Evolutionary conservation across 225 moss, liverwort and hornwort genomes (phyloP).

Genomic region (Lunularia cruciata): DNA sequence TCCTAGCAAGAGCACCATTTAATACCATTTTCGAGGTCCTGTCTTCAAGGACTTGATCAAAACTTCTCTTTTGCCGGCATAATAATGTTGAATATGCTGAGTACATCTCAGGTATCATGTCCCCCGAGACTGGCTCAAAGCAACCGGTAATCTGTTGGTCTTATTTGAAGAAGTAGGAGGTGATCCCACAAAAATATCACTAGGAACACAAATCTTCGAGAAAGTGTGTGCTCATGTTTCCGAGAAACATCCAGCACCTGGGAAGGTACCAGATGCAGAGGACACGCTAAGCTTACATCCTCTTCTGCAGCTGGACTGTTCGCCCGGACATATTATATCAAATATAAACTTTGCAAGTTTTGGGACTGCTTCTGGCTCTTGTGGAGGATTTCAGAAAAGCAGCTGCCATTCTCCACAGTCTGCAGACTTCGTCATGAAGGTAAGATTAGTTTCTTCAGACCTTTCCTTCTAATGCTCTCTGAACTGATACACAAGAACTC

Average conservation of each 20-base stretch:
- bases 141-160: slow-evolving; percentile 71
- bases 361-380: slow-evolving; percentile 62
- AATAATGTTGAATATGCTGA: no score
- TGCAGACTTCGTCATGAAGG: slow-evolving; percentile 32
- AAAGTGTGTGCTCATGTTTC: slow-evolving; percentile 59
- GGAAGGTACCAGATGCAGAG: background rate
- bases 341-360: slow-evolving; percentile 65
- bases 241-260: slow-evolving; percentile 47
- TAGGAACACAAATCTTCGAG: slow-evolving; percentile 42
- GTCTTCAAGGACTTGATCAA: no score
- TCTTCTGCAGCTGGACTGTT: slow-evolving; percentile 56
- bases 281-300: background rate
- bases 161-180: slow-evolving; percentile 84
- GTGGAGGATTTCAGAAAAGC: slow-evolving; percentile 52
- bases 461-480: no score
- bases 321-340: slow-evolving; percentile 62
- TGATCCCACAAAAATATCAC: slow-evolving; percentile 53
- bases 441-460: background rate
- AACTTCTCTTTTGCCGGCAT: no score
- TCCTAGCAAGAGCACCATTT: no score
- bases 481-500: no score
- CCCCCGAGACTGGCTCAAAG: slow-evolving; percentile 74
- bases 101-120: slow-evolving; percentile 66
- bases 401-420: slow-evolving; percentile 62
- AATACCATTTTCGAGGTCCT: no score